Conservation (phyloP, 1,284 basidiomycete species). For the Heimioporus punctisporus region DNA sequence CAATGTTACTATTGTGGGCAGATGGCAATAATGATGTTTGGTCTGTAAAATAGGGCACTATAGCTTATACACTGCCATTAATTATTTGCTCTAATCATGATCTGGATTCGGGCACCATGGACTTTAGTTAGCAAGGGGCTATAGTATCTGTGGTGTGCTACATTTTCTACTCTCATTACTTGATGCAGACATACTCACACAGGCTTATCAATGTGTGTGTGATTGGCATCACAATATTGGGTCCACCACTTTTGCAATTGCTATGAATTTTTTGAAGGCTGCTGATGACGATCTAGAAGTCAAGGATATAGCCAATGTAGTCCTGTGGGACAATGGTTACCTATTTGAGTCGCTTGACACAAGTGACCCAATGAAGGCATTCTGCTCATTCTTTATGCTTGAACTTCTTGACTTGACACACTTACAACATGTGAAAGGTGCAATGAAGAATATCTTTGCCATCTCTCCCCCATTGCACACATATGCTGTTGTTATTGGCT, state of each 20-base stretch:
- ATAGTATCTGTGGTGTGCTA: neutral
- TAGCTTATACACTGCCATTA: neutral
- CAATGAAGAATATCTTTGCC: neutral
- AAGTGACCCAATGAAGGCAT: neutral
- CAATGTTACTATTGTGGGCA: neutral
- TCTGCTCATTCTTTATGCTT: neutral
- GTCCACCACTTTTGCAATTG: neutral
- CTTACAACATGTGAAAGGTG: neutral
- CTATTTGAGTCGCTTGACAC: slow-evolving; percentile 1
- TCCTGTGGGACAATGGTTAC: neutral
- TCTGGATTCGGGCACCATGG: neutral
- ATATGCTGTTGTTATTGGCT: neutral
- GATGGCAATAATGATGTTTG: slow-evolving; percentile 3
- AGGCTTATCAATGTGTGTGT: neutral
- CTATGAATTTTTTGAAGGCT: slow-evolving; percentile 1
- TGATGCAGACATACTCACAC: neutral
- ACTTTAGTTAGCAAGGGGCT: neutral
- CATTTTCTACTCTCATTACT: neutral
- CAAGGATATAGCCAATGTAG: neutral
- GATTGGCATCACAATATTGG: neutral
- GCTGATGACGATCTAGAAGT: neutral
- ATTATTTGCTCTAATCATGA: neutral
- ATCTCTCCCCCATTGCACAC: neutral
- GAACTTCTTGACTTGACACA: slow-evolving; percentile 1
- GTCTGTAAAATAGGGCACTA: neutral